phyloP scores from a whole-genome alignment of 164 flowering plant species.

The Euptelea pleiosperma region DNA sequence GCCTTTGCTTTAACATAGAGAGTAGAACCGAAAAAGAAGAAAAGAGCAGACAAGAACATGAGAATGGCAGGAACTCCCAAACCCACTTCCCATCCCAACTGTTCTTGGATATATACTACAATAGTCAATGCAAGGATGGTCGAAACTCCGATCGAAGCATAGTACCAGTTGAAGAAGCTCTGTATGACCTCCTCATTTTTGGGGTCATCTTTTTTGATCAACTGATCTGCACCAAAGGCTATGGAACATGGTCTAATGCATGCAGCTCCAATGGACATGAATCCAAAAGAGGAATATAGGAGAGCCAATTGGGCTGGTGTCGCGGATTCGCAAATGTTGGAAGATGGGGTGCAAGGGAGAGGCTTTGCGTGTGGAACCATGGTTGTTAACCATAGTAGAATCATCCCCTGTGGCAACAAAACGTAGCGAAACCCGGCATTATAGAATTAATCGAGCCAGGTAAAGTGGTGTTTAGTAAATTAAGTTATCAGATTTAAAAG shows the following conservation, averaged over 20 bases:
- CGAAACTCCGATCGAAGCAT: slow-evolving; percentile 29
- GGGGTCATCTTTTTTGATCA: slow-evolving; percentile 18
- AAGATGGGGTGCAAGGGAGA: background rate
- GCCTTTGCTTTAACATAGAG: slow-evolving; percentile 36
- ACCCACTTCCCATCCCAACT: slow-evolving; percentile 41
- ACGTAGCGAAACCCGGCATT: background rate
- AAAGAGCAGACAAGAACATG: slow-evolving; percentile 35
- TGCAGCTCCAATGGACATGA: slow-evolving; percentile 45
- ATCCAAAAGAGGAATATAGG: slow-evolving; percentile 28
- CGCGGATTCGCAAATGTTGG: slow-evolving; percentile 18
- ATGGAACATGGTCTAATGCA: slow-evolving; percentile 42
- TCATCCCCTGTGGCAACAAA: slow-evolving; percentile 35
- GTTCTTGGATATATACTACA: slow-evolving; percentile 38
- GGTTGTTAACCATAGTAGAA: slow-evolving; percentile 35
- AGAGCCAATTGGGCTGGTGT: slow-evolving; percentile 24
- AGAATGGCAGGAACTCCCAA: slow-evolving; percentile 36
- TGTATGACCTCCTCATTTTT: slow-evolving; percentile 22
- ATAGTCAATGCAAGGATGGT: slow-evolving; percentile 27
- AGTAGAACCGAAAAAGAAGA: slow-evolving; percentile 44
- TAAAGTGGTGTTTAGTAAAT: too few relatives aligned
- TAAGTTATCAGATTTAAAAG: too few relatives aligned
- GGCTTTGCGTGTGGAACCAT: slow-evolving; percentile 30
- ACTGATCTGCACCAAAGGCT: slow-evolving; percentile 57
- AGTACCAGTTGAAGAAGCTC: slow-evolving; percentile 40
- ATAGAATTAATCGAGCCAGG: too few relatives aligned